Evolutionary conservation across 2,329 filamentous ascomycete species (phyloP).

Genomic region (Paecilomyces niveus): DNA sequence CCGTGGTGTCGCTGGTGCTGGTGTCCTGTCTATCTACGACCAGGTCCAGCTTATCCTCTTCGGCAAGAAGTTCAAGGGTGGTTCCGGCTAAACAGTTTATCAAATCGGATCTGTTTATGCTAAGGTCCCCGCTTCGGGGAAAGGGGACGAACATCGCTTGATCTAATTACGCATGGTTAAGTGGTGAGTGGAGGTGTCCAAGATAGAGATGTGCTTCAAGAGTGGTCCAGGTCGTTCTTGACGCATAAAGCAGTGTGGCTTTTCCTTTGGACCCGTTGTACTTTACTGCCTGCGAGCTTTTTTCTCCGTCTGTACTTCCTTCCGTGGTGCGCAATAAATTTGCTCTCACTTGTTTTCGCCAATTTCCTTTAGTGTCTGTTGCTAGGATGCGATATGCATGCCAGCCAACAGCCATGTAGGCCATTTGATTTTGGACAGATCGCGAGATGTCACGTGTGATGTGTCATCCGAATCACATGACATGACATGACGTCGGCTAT

Average conservation of each 20-base stretch:
- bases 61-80: constrained; percentile 94
- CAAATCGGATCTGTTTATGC: constrained; percentile 11
- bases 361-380: not conserved
- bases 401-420: not conserved
- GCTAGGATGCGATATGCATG: too few relatives aligned
- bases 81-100: constrained; percentile 25
- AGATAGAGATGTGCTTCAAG: constrained; percentile 39
- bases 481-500: constrained; percentile 9
- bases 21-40: constrained; percentile 99
- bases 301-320: constrained; percentile 23
- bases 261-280: constrained; percentile 41
- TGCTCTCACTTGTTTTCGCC: constrained; percentile 3
- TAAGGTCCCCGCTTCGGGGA: constrained; percentile 10
- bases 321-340: constrained; percentile 8
- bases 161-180: constrained; percentile 20
- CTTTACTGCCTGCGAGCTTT: constrained; percentile 43
- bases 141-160: constrained; percentile 21
- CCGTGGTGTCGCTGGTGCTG: constrained; percentile 99
- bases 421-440: not conserved
- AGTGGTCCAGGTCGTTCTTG: constrained; percentile 31
- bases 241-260: constrained; percentile 37
- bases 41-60: constrained; percentile 98
- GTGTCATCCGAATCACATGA: constrained; percentile 4
- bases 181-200: constrained; percentile 26
- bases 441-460: not conserved